Evolutionary conservation across 805 yeast genomes (phyloP), one percentile per base, ranked within the genome.

Genomic region (Blastobotrys parvus): DNA sequence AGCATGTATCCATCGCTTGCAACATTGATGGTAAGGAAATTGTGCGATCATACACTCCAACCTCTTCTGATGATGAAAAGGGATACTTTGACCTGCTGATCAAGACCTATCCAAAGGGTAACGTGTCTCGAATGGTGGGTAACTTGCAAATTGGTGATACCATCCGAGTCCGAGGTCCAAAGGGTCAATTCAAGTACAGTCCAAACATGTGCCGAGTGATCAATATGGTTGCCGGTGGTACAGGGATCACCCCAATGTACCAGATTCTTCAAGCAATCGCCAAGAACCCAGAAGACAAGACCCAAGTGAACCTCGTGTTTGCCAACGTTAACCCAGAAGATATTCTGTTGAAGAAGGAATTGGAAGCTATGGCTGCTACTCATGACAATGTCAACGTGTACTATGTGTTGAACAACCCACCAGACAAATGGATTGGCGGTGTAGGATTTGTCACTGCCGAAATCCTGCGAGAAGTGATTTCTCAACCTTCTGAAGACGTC

Each of bases 231-330:
- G 94, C 95, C 32, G 97, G 97, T 53, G 97, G 97, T 59, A 86
- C 96, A 34, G 95, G 97, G 62, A 82, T 88, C 57, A 82, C 96
- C 5, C 96, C 96, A 61, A 88, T 88, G 96, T 86, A 78, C 65
- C 96, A 88, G 69, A 80, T 88, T 75, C 78, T 62, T 53, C 84
- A 38, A 72, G 77, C 92, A 11, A 80, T 88, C 52, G 78, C 80
- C 55, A 67, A 70, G 44, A 77, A 88, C 58, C 89, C 94, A 16
- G 65, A 71, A 10, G 97, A 88, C 63, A 74, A 71, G 38, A 88
- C 97, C 45, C 74, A 80, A 61, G 76, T 87, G 48, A 68, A 75
- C 44, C 70, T 88, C 54, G 62, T 88, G 38, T 88, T 83, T 61
- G 97, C 95, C 58, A 86, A 84, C 56, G 86, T 81, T 42, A 71